These are phyloP conservation scores for Phytophthora tubulina DNA, from an alignment of 352 stramenopile genomes.

Conservation along the genomic window DNA sequence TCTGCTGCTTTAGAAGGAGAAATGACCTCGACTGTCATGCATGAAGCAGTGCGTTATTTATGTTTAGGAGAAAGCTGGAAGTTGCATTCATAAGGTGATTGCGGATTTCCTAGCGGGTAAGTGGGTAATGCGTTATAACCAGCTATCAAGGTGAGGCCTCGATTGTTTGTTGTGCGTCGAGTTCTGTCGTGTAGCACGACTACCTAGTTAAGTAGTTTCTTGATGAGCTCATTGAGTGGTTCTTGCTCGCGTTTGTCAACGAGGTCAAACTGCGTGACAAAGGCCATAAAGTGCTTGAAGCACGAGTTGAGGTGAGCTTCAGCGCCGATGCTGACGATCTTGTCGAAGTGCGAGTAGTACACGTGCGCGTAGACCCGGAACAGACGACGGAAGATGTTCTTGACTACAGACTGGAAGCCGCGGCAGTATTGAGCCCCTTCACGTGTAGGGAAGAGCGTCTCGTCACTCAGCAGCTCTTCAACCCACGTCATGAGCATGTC, in stretches of 20 bases:
- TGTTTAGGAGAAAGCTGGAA: constrained; percentile 33
- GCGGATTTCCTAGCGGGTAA: constrained; percentile 5
- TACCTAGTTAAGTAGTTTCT: constrained; percentile 77
- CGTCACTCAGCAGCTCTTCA: constrained; percentile 90
- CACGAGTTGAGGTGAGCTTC: constrained; percentile 98
- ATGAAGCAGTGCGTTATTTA: constrained; percentile 49
- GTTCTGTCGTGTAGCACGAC: not conserved
- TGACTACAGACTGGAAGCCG: constrained; percentile 86
- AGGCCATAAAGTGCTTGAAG: constrained; percentile 99
- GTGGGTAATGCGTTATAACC: constrained; percentile 8
- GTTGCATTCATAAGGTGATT: constrained; percentile 26
- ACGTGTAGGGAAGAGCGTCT: constrained; percentile 75
- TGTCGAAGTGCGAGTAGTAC: constrained; percentile 97
- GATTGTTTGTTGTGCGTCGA: constrained; percentile 10
- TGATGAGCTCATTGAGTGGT: constrained; percentile 95
- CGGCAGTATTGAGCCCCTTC: constrained; percentile 78
- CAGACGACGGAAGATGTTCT: constrained; percentile 96
- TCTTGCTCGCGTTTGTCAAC: constrained; percentile 95
- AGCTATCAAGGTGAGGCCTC: constrained; percentile 20
- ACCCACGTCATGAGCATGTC: constrained; percentile 94
- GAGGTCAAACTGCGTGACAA: constrained; percentile 95
- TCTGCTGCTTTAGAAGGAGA: constrained; percentile 50
- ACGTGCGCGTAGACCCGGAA: constrained; percentile 98
- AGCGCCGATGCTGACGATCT: constrained; percentile 94
- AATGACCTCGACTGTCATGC: constrained; percentile 16